Evolutionary conservation across 2,329 filamentous ascomycete species (phyloP).

Genomic region (Colletotrichum lupini): DNA sequence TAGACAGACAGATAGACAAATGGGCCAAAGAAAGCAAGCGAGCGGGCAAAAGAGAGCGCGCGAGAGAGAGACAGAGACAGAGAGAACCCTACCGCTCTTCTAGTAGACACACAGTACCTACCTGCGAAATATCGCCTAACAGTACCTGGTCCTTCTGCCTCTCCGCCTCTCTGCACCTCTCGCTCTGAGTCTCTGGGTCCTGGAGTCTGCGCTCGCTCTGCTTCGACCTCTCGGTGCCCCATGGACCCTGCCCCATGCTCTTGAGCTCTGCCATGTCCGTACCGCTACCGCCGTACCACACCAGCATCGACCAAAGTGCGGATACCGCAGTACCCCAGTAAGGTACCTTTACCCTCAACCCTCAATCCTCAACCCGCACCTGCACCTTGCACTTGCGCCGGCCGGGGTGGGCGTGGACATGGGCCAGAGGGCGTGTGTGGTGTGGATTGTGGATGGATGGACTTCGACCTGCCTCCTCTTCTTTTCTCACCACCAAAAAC

Average conservation of each 20-base stretch:
- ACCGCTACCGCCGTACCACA: constrained; percentile 21
- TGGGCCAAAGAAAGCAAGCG: not conserved
- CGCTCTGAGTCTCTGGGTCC: not conserved
- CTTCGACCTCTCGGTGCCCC: constrained; percentile 15
- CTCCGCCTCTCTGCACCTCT: not conserved
- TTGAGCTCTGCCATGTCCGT: constrained; percentile 13
- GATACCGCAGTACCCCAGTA: constrained; percentile 33
- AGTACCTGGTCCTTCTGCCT: not conserved
- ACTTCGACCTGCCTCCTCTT: constrained; percentile 37
- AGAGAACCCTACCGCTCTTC: not conserved
- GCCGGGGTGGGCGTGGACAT: constrained; percentile 19
- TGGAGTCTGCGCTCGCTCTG: constrained; percentile 1
- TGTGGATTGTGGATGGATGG: constrained; percentile 28
- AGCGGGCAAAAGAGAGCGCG: not conserved
- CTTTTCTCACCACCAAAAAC: constrained; percentile 39
- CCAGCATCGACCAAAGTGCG: constrained; percentile 16
- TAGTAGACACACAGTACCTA: no score
- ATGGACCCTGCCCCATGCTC: constrained; percentile 13
- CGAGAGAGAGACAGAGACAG: not conserved
- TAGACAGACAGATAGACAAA: no score
- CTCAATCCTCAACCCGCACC: constrained; percentile 6
- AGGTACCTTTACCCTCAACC: constrained; percentile 1
- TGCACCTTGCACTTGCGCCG: constrained; percentile 28
- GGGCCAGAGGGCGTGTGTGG: not conserved
- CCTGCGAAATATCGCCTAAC: no score